Conservation (phyloP, 148 eudicot genomes). For the Cornus florida region DNA sequence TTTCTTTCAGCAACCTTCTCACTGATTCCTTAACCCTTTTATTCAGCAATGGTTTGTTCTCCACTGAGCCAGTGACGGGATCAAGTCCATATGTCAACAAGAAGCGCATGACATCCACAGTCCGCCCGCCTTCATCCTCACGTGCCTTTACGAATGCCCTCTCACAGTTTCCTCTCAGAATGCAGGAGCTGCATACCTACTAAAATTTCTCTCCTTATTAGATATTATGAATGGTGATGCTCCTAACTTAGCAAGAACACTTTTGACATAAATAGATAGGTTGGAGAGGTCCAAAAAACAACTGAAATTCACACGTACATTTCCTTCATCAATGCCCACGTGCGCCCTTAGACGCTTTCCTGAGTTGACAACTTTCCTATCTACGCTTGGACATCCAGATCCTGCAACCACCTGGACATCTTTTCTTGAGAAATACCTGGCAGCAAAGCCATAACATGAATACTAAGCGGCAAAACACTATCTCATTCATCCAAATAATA, state of each 20-base stretch:
- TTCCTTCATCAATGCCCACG: conserved; percentile 52
- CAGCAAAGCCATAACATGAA: background rate
- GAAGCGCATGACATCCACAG: conserved; percentile 69
- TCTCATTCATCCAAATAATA: background rate
- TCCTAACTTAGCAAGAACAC: background rate
- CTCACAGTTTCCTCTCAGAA: conserved; percentile 58
- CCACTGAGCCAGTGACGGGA: conserved; percentile 32
- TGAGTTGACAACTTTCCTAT: conserved; percentile 69
- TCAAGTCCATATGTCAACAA: conserved; percentile 50
- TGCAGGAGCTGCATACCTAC: conserved; percentile 68
- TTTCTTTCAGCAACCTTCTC: conserved; percentile 48
- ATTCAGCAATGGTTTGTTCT: conserved; percentile 38
- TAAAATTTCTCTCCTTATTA: background rate
- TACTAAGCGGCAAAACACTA: background rate
- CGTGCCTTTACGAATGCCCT: conserved; percentile 52
- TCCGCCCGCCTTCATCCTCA: conserved; percentile 47
- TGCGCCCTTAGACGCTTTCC: conserved; percentile 63
- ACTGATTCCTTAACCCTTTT: conserved; percentile 43
- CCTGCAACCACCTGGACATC: conserved; percentile 51
- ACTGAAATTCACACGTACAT: conserved; percentile 39
- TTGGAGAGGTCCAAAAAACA: background rate
- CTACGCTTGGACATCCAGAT: conserved; percentile 56
- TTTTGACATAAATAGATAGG: background rate
- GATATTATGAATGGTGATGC: background rate
- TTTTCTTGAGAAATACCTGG: conserved; percentile 48